Base-by-base conservation (phyloP, 768 basidiomycete genomes). In the Tephrocybe sp. region DNA sequence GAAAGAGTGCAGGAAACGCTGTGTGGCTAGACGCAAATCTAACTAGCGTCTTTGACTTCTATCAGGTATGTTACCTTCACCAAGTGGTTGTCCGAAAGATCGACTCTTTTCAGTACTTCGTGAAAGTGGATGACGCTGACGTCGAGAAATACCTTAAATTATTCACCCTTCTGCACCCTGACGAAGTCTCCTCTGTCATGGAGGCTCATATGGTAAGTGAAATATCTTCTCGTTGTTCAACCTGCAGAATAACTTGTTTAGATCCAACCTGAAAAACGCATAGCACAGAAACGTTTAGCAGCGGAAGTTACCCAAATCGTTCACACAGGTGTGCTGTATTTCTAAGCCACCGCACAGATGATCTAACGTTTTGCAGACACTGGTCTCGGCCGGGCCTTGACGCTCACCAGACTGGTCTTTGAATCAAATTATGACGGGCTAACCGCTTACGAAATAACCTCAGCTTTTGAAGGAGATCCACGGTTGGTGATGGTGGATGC, bases 1-100 rank as follows among this genome's bases (percentile, higher is more conserved):
- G 96, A 6, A 99, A 99, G 75, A 94, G 90, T 59, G 88, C 91
- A 0, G 95, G 96, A 3, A 98, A 98, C 60, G 96, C 96, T 1
- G 71, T 99, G 1, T 98, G 96, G 90, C 72, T 99, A 33, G 85
- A 97, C 64, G 71, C 79, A 22, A 62, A 69, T 11, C 65, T 89
- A 62, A 98, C 96, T 2, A 90, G 88, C 56, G 78, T 89, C 16
- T 90, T 90, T 58, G 95, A 98, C 56, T 93, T 99, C 61, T 98
- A 98, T 62, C 97, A 99, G 75, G 96, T 89, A 50, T 22, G 68
- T 61, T 52, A 45, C 46, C 42, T 14, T 41, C 12, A 4, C 10
- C 13, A 16, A n/a, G 5, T 45, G 30, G 33, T 30, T 8, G 32
- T 14, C 23, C 11, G 16, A 4, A 16, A 32, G 43, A 1, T 46